Evolutionary conservation across 345 rosid genomes (phyloP).

Genomic region (Corchorus olitorius): DNA sequence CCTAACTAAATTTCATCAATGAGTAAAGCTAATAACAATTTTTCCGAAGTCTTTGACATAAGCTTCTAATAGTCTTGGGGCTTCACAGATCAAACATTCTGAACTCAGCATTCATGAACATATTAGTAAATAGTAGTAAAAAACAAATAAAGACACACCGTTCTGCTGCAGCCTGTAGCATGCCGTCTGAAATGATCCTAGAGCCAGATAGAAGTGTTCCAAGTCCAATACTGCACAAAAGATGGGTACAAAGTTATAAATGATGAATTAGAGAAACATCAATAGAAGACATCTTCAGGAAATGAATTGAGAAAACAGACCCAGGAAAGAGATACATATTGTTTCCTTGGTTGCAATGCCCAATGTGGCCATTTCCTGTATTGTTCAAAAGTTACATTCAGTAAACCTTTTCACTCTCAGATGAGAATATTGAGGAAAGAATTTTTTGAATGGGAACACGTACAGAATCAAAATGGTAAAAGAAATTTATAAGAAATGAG

Average conservation of each 20-base stretch:
- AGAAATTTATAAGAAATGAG: constrained; percentile 1
- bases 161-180: constrained; percentile 99
- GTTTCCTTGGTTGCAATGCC: constrained; percentile 97
- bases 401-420: constrained; percentile 23
- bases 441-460: neutral
- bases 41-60: neutral
- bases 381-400: constrained; percentile 21
- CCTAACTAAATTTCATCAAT: neutral
- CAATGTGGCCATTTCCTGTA: constrained; percentile 55
- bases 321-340: constrained; percentile 99
- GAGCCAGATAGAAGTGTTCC: constrained; percentile 97
- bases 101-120: constrained; percentile 10
- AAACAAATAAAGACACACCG: constrained; percentile 47
- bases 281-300: neutral
- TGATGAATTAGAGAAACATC: constrained; percentile 5
- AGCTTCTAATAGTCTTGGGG: neutral
- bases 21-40: neutral
- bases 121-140: neutral
- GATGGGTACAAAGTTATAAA: neutral
- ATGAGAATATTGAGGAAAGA: neutral
- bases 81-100: neutral
- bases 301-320: constrained; percentile 44
- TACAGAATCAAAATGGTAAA: constrained; percentile 11
- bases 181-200: constrained; percentile 82
- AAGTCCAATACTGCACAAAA: constrained; percentile 78